phyloP scores from a whole-genome alignment of 139 green algal species.

The Dunaliella primolecta region DNA sequence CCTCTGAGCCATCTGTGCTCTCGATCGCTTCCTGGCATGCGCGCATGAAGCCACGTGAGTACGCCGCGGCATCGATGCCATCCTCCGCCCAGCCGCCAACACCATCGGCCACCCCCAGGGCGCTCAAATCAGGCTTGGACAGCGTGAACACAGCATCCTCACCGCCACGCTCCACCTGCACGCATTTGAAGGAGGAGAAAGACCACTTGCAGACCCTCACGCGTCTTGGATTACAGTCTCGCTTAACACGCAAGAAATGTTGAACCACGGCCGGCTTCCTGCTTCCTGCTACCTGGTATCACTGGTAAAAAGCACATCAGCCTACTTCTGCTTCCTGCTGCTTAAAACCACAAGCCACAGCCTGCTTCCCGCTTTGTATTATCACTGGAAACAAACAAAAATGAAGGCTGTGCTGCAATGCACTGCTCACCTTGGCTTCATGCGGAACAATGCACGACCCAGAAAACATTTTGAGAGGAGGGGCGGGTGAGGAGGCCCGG shows the following conservation, averaged over 20 bases:
- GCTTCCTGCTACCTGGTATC: too few relatives aligned
- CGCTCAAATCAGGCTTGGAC: slow-evolving; percentile 7
- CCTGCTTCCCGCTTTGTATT: too few relatives aligned
- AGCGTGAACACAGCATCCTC: slow-evolving; percentile 78
- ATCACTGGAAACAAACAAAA: too few relatives aligned
- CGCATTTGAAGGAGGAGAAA: not conserved
- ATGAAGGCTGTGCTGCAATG: too few relatives aligned
- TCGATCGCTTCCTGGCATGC: slow-evolving; percentile 3
- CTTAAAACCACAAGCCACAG: too few relatives aligned
- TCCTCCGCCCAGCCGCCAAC: slow-evolving; percentile 80
- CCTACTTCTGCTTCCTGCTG: too few relatives aligned
- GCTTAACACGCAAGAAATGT: too few relatives aligned
- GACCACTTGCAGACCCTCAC: not conserved
- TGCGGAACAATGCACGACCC: slow-evolving; percentile 16
- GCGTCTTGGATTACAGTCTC: not conserved
- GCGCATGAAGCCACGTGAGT: slow-evolving; percentile 51
- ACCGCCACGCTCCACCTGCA: slow-evolving; percentile 52
- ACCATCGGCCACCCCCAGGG: slow-evolving; percentile 85
- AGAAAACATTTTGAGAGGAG: slow-evolving; percentile 5
- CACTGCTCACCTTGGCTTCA: slow-evolving; percentile 28
- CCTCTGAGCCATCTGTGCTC: not conserved
- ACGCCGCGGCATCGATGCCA: slow-evolving; percentile 71
- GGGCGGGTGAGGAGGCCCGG: not conserved
- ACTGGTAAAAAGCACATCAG: too few relatives aligned
- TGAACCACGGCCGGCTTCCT: too few relatives aligned